Evolutionary conservation across 805 yeast genomes (phyloP), one percentile per base, ranked within the genome.

Genomic region (Wickerhamomyces chaumierensis): DNA sequence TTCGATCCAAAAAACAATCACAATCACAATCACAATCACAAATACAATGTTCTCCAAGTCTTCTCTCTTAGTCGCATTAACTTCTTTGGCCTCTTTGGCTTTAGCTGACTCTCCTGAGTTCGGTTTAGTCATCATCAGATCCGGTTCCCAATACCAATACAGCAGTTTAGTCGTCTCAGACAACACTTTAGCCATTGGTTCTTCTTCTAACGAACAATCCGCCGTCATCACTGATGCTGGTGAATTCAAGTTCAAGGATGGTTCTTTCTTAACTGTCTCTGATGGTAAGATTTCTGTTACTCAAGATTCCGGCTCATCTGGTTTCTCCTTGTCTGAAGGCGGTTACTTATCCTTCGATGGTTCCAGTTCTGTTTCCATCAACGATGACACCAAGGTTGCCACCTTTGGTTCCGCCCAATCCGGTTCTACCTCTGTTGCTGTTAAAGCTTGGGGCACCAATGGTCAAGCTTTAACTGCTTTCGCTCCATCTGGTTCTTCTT

Each of bases 291-390:
- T 54, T 32, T 56, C 51, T 35, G 36, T 59, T 19, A 49, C 49
- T 25, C 7, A 51, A n/a, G 17, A 12, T 16, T 51, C 52, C 16
- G 60, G 68, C 35, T 53, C 67, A 23, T 42, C 58, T 17, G 65
- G 68, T 3, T 71, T 66, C 49, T 47, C 67, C 19, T 57, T 71
- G 44, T 20, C 48, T 6, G 29, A 25, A 25, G 51, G 57, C 34
- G 69, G 65, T 31, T 46, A 57, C 48, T 59, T 71, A 51, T 45
- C 48, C 4, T 63, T 53, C 50, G 41, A 58, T 27, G 64, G 61
- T 34, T 45, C 55, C 20, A 46, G 52, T 19, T 58, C 48, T 31
- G 69, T 66, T 57, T 50, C 53, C 31, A 69, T 69, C 32, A 60
- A 66, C 42, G 29, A 25, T 25, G 4, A 7, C 29, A 9, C 29